These are phyloP conservation scores for Setaria viridis DNA, from an alignment of 202 grass and related monocot genomes.

Conservation along the genomic window DNA sequence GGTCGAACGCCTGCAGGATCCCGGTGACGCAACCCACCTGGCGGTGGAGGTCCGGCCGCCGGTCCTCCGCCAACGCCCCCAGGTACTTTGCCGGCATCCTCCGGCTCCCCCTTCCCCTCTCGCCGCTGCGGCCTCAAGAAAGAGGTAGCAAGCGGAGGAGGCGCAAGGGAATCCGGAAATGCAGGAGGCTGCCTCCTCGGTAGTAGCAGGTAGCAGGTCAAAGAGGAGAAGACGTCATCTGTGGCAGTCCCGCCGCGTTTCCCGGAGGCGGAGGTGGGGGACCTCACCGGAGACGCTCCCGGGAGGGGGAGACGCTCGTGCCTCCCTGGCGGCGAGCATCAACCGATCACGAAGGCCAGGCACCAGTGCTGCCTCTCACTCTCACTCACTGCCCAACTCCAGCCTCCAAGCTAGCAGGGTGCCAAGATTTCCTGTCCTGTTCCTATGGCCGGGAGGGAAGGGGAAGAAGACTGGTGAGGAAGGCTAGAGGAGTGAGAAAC, in stretches of 20 bases:
- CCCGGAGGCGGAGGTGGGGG: neutral
- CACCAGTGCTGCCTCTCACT: neutral
- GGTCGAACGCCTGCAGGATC: slow-evolving; percentile 89
- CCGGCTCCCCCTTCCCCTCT: neutral
- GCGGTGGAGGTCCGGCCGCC: slow-evolving; percentile 69
- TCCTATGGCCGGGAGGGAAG: neutral
- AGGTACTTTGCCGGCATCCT: slow-evolving; percentile 90
- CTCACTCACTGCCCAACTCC: slow-evolving; percentile 22
- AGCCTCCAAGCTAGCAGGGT: neutral
- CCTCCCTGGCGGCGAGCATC: slow-evolving; percentile 29
- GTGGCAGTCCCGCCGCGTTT: neutral
- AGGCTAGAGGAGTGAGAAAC: neutral
- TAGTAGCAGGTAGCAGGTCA: slow-evolving; percentile 29
- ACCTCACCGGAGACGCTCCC: slow-evolving; percentile 14
- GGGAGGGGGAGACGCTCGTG: slow-evolving; percentile 4
- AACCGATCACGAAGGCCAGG: slow-evolving; percentile 34
- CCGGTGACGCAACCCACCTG: slow-evolving; percentile 90
- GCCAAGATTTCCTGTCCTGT: neutral
- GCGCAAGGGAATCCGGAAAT: slow-evolving; percentile 40
- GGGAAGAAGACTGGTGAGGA: neutral
- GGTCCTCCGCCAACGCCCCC: slow-evolving; percentile 66
- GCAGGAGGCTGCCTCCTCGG: slow-evolving; percentile 29
- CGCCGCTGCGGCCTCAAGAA: slow-evolving; percentile 8
- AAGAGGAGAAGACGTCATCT: slow-evolving; percentile 23
- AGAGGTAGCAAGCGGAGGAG: neutral